Percentiles rank a stretch among this genome's conserved stretches.
Evolutionary conservation across 805 yeast species (phyloP).

Genomic region (Maudiozyma pseudohumilis): DNA sequence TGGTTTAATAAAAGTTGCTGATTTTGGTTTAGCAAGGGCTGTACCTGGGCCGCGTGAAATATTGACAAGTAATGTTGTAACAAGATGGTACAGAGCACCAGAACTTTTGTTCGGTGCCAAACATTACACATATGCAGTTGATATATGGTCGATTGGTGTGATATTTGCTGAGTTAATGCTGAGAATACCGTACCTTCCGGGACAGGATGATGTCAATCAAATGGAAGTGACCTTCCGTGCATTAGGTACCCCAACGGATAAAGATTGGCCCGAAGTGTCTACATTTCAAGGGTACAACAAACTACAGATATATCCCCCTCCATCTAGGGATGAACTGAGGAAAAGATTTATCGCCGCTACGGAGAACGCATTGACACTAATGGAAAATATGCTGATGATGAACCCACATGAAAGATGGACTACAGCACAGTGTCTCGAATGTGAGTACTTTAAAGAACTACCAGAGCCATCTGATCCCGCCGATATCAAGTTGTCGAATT

Average conservation of each 20-base stretch:
- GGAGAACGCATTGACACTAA: constrained; percentile 66
- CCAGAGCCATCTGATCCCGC: constrained; percentile 68
- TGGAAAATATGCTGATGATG: constrained; percentile 61
- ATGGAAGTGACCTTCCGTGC: constrained; percentile 90
- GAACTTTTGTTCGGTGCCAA: constrained; percentile 82
- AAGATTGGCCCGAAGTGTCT: constrained; percentile 83
- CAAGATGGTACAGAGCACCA: constrained; percentile 97
- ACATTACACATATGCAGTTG: constrained; percentile 83
- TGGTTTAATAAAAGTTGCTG: constrained; percentile 88
- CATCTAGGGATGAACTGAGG: constrained; percentile 68
- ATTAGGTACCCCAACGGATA: constrained; percentile 90
- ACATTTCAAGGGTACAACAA: constrained; percentile 68
- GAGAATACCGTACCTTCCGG: constrained; percentile 91
- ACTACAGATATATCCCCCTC: constrained; percentile 69
- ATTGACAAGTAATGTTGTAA: constrained; percentile 88
- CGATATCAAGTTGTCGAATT: too few relatives aligned
- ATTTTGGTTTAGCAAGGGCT: constrained; percentile 91
- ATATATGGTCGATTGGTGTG: constrained; percentile 93
- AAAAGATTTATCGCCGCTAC: constrained; percentile 86
- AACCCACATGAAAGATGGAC: constrained; percentile 70
- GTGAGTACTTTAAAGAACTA: constrained; percentile 57
- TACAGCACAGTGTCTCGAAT: constrained; percentile 51
- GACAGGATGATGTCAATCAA: constrained; percentile 83
- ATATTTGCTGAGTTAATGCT: constrained; percentile 95
- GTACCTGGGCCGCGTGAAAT: constrained; percentile 67